These are phyloP conservation scores for Verticillium nubilum DNA, from an alignment of 2,329 filamentous ascomycete genomes.

Conservation along the genomic window DNA sequence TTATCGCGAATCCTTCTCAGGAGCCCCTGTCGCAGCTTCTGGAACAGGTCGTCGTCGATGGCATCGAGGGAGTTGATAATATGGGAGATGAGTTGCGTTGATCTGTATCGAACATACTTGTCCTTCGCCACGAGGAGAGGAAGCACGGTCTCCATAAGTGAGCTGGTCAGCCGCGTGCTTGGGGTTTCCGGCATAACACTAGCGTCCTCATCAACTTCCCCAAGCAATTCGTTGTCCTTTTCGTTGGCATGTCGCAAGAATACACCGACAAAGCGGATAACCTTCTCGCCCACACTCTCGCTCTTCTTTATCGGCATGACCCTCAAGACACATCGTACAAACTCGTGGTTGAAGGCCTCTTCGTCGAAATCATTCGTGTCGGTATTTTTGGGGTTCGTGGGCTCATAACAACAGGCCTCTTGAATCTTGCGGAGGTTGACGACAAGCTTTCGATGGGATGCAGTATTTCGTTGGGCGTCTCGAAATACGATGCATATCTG, in stretches of 20 bases:
- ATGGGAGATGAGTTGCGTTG: conserved; percentile 85
- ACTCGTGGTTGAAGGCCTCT: conserved; percentile 80
- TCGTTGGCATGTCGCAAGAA: conserved; percentile 72
- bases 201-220: conserved; percentile 61
- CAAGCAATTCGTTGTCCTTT: conserved; percentile 64
- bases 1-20: conserved; percentile 88
- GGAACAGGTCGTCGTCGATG: conserved; percentile 88
- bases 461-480: conserved; percentile 83
- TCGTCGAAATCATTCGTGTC: conserved; percentile 68
- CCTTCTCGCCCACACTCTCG: conserved; percentile 79
- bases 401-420: conserved; percentile 72
- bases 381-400: conserved; percentile 43
- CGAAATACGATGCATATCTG: conserved; percentile 69
- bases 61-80: conserved; percentile 89
- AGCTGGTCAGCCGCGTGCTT: conserved; percentile 69
- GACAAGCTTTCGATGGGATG: conserved; percentile 83
- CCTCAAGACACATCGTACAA: conserved; percentile 75
- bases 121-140: conserved; percentile 82
- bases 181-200: conserved; percentile 76
- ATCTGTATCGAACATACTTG: conserved; percentile 83
- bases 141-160: conserved; percentile 67
- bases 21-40: conserved; percentile 71
- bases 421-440: conserved; percentile 87
- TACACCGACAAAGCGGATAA: conserved; percentile 79
- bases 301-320: conserved; percentile 87